Conservation (phyloP, 305 asterid genomes). For the Nicotiana rustica region DNA sequence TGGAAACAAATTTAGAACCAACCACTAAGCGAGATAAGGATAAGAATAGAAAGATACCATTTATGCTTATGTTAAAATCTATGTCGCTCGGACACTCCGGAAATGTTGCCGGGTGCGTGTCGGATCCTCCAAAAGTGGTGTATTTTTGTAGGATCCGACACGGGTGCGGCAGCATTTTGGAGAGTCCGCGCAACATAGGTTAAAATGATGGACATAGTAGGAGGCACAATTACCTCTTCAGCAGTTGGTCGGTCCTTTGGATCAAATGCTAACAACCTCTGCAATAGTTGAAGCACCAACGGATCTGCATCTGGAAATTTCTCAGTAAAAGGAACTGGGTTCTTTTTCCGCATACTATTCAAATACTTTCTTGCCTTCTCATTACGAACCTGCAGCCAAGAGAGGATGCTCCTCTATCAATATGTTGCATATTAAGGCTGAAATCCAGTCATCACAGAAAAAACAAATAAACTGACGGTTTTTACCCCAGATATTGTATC, state of each 20-base stretch:
- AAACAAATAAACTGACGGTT: conserved; percentile 19
- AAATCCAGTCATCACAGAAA: conserved; percentile 9
- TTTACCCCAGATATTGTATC: conserved; percentile 85
- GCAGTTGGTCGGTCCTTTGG: conserved; percentile 67
- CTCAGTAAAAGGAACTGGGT: conserved; percentile 47
- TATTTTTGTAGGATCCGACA: too few species aligned
- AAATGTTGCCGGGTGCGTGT: too few species aligned
- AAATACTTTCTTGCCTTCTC: conserved; percentile 66
- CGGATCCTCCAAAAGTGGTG: too few species aligned
- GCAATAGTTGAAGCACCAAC: conserved; percentile 50
- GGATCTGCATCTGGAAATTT: conserved; percentile 55
- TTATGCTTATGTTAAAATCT: background rate
- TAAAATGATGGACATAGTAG: background rate
- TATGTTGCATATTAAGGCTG: conserved; percentile 12
- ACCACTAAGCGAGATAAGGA: conserved; percentile 8
- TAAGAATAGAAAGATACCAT: conserved; percentile 20
- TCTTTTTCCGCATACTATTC: conserved; percentile 55
- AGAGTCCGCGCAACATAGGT: too few species aligned
- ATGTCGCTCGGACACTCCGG: too few species aligned
- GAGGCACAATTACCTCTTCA: conserved; percentile 51
- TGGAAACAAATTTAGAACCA: conserved; percentile 18
- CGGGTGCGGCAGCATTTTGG: too few species aligned
- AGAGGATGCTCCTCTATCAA: conserved; percentile 16
- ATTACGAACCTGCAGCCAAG: conserved; percentile 54
- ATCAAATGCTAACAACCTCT: conserved; percentile 59